Conservation (phyloP, 441 rosid species). For the Flueggea neowawraea region DNA sequence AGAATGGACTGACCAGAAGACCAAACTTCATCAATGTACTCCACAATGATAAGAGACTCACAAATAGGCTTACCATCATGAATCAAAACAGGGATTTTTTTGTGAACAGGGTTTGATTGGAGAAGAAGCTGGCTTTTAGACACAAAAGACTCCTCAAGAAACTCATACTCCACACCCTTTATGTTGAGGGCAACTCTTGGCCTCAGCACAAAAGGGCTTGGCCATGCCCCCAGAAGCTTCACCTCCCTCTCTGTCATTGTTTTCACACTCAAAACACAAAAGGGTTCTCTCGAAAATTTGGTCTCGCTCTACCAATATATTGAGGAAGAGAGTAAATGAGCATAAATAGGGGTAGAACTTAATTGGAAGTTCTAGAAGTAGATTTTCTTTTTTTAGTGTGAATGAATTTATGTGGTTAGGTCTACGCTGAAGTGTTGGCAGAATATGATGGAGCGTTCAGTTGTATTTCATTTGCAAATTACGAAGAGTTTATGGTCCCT, state of each 20-base stretch:
- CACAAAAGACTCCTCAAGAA: conserved; percentile 43
- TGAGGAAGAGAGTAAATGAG: too few relatives aligned
- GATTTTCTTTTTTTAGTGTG: too few relatives aligned
- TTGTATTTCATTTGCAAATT: too few relatives aligned
- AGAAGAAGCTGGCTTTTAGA: conserved; percentile 68
- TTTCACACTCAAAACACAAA: neutral
- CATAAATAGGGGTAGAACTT: too few relatives aligned
- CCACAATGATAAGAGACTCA: conserved; percentile 70
- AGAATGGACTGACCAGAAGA: conserved; percentile 52
- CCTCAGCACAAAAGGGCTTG: conserved; percentile 76
- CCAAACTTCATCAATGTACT: conserved; percentile 72
- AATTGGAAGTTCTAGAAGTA: too few relatives aligned
- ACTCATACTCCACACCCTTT: conserved; percentile 61
- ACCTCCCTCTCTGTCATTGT: conserved; percentile 35
- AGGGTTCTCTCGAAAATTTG: too few relatives aligned
- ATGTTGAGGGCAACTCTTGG: conserved; percentile 60
- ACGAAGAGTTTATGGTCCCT: too few relatives aligned
- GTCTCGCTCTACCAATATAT: too few relatives aligned
- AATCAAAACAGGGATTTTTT: conserved; percentile 80
- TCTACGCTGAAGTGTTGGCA: too few relatives aligned
- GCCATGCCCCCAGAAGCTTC: conserved; percentile 64
- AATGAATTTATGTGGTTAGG: too few relatives aligned
- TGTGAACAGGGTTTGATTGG: conserved; percentile 68
- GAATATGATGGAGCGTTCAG: too few relatives aligned
- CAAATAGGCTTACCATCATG: conserved; percentile 55